Evolutionary conservation across 345 rosid species (phyloP), one percentile per base, ranked within the genome.

Genomic region (Eucalyptus viminalis): DNA sequence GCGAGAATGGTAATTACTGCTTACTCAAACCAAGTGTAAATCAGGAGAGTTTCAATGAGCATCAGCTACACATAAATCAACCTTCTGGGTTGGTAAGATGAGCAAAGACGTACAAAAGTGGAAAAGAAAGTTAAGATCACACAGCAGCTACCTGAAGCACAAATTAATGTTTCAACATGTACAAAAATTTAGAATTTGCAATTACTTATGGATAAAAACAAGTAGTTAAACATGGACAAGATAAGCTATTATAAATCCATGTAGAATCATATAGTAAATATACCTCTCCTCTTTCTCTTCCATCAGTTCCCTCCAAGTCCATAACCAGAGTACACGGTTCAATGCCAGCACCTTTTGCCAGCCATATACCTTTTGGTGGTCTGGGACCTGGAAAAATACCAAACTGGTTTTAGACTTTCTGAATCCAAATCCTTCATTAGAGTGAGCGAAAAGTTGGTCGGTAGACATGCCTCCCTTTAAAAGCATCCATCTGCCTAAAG

Each of bases 401-500:
- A 24, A 72, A 67, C 88, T 21, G 87, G 88, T 87, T 86, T 60
- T 40, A 21, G 11, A 58, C 65, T 58, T 58, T 24, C 62, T 44
- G 21, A 58, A 87, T 37, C 47, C 40, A 27, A 25, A 54, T 43
- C 4, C n/a, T 8, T 51, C 88, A 87, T 14, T 7, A 56, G 56
- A 87, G 54, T 9, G 44, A 60, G 49, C 49, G 9, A 34, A 24
- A 7, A 53, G 89, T 69, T 15, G 88, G 86, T 37, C 51, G 37
- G 87, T 88, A 91, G 88, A 89, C 97, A 62, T 93, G 92, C 99
- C 99, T 96, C 92, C 99, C 99, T 91, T 90, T 95, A 94, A 95
- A 98, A 51, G 99, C 98, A 95, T 98, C 99, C 99, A 96, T 97
- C 94, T 98, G 98, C 89, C 97, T 95, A 88, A 98, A 97, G 89